Percentiles rank a stretch among this genome's conserved stretches.
phyloP scores from a whole-genome alignment of 768 basidiomycete genomes.

The Mycena metata region DNA sequence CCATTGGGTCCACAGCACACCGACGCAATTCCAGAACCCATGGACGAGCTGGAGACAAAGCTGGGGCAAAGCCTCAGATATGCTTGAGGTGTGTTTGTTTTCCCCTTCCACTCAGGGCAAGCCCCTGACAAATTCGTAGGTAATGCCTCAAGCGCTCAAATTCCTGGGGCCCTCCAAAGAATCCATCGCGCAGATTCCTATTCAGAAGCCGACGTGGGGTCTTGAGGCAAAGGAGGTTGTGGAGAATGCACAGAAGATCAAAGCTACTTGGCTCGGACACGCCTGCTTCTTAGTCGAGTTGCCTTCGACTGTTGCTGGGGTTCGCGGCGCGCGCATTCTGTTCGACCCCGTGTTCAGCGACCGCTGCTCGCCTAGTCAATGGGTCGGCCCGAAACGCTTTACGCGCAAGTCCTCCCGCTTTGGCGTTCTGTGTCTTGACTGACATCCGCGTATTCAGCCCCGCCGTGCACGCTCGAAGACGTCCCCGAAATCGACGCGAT shows the following conservation, averaged over 20 bases:
- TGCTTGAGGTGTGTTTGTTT: slow-evolving; percentile 30
- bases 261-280: slow-evolving; percentile 69
- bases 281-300: slow-evolving; percentile 68
- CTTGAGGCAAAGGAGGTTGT: slow-evolving; percentile 38
- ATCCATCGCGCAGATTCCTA: slow-evolving; percentile 43
- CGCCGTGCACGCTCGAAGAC: slow-evolving; percentile 66
- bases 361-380: slow-evolving; percentile 63
- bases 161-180: slow-evolving; percentile 32
- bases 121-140: too few species aligned
- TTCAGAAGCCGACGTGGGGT: slow-evolving; percentile 58
- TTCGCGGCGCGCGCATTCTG: slow-evolving; percentile 60
- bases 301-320: slow-evolving; percentile 49
- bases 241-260: slow-evolving; percentile 53
- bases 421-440: too few species aligned
- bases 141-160: slow-evolving; percentile 23
- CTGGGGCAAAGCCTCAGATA: slow-evolving; percentile 32
- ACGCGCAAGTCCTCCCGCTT: too few species aligned
- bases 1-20: too few species aligned
- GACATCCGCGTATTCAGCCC: too few species aligned
- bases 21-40: slow-evolving; percentile 49
- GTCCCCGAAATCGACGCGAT: slow-evolving; percentile 75
- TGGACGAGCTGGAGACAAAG: slow-evolving; percentile 46
- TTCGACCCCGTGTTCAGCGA: slow-evolving; percentile 69
- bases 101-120: too few species aligned
- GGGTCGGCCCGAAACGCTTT: slow-evolving; percentile 61